phyloP scores from a whole-genome alignment of 495 filamentous ascomycete genomes.

The Hyaloscypha variabilis region DNA sequence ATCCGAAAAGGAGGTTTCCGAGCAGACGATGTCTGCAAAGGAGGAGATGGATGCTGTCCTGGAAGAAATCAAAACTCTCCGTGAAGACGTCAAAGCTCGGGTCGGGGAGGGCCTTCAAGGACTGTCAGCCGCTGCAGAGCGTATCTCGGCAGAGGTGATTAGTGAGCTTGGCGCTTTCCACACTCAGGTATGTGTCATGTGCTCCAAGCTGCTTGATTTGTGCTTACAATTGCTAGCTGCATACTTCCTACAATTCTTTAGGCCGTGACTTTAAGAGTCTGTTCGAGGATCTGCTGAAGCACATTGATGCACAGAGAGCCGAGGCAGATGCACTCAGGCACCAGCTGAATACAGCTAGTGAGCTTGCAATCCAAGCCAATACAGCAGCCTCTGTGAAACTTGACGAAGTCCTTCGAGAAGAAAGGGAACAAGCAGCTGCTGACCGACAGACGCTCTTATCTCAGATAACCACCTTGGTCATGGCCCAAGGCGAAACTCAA shows the following conservation, averaged over 20 bases:
- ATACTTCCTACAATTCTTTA: slow-evolving; percentile 82
- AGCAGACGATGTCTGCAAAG: slow-evolving; percentile 69
- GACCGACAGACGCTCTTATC: slow-evolving; percentile 75
- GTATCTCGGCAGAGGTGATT: slow-evolving; percentile 89
- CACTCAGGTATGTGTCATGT: slow-evolving; percentile 53
- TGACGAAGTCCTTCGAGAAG: slow-evolving; percentile 73
- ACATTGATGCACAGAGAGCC: slow-evolving; percentile 73
- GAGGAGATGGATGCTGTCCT: slow-evolving; percentile 89
- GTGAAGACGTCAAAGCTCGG: slow-evolving; percentile 82
- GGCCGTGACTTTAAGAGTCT: slow-evolving; percentile 86
- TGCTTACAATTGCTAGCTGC: slow-evolving; percentile 54
- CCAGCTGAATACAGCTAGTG: slow-evolving; percentile 69
- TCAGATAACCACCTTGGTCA: slow-evolving; percentile 77
- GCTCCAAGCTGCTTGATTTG: not conserved
- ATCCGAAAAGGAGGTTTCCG: slow-evolving; percentile 66
- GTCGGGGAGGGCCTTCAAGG: slow-evolving; percentile 86
- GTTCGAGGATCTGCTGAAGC: slow-evolving; percentile 77
- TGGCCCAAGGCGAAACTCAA: slow-evolving; percentile 71
- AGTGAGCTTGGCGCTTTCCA: slow-evolving; percentile 83
- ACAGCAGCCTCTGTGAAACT: slow-evolving; percentile 65
- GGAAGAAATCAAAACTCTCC: slow-evolving; percentile 85
- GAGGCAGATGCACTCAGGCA: slow-evolving; percentile 73
- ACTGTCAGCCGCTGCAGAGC: slow-evolving; percentile 80
- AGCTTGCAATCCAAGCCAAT: slow-evolving; percentile 66
- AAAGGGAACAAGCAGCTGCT: slow-evolving; percentile 68